Base-by-base conservation (phyloP, 345 rosid genomes). In the Euphorbia peplus region DNA sequence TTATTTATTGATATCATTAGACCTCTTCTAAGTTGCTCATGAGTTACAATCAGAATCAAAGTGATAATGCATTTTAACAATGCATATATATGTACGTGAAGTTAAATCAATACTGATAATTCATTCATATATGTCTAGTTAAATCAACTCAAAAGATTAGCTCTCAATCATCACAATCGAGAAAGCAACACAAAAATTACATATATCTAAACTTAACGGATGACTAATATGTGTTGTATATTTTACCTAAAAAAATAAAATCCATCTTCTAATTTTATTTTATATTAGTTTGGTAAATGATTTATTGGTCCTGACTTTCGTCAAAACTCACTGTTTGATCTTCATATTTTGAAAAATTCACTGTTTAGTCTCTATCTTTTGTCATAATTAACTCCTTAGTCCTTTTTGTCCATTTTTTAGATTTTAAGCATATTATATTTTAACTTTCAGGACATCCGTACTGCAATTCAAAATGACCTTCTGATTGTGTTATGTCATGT, bases 11-110 rank as follows among this genome's bases (percentile, higher is more conserved):
- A 32, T 24, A 22, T 21, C 44, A 41, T 24, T 61, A 39, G 39
- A 4, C 10, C 16, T 6, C 41, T 58, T 58, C 1, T 16, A 61
- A 61, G 13, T 6, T 22, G 50, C 19, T 29, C 46, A 61, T 13
- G 3, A 41, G 30, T 61, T 61, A 5, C 28, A 35, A 60, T 60
- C 64, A 61, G 48, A 61, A 39, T 16, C 29, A 41, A 61, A 61
- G 51, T 61, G 32, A 41, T 11, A n/a, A 10, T 25, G 14, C 61
- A 56, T 58, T 29, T 18, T 50, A 50, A 19, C 18, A 14, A n/a
- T 28, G n/a, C 30, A 18, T 26, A 32, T 41, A 21, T 58, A 58
- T 11, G 18, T 37, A 58, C 4, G 50, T 37, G 2, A 10, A 4
- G 50, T 61, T 41, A 61, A 39, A 61, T 61, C 65, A 39, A 59